phyloP scores from a whole-genome alignment of 345 rosid genomes.

The Eucalyptus marginata region DNA sequence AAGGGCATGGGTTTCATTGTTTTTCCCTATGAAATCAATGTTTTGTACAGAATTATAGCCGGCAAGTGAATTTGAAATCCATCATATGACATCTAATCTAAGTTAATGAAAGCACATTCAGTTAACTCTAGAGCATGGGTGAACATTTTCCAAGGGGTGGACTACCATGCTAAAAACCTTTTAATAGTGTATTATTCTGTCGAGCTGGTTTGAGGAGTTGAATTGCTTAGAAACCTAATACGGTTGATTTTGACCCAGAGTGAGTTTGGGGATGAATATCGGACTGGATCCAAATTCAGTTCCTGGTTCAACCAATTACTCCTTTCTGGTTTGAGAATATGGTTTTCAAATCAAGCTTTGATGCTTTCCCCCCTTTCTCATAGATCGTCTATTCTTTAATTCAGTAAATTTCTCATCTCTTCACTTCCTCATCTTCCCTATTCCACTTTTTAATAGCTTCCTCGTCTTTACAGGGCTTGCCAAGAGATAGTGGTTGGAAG shows the following conservation, averaged over 20 bases:
- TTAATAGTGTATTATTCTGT: background rate
- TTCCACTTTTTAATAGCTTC: background rate
- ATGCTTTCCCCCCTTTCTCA: background rate
- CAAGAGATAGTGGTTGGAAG: constrained; percentile 11
- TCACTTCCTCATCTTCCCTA: background rate
- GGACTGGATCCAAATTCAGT: background rate
- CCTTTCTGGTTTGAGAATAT: background rate
- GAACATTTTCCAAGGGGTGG: background rate
- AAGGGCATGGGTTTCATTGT: background rate
- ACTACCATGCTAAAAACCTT: background rate
- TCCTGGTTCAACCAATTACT: background rate
- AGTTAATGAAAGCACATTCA: background rate
- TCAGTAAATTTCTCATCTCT: background rate
- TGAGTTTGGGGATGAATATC: background rate
- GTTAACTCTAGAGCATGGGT: background rate
- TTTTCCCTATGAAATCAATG: background rate
- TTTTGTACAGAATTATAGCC: background rate
- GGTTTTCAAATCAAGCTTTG: background rate
- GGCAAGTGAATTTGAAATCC: background rate
- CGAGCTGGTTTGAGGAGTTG: background rate
- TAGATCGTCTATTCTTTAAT: background rate
- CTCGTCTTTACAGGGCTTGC: constrained; percentile 1
- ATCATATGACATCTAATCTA: background rate
- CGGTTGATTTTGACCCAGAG: background rate
- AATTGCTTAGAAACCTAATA: background rate